Base-by-base conservation (phyloP, 352 stramenopile genomes). In the Phytophthora pini region DNA sequence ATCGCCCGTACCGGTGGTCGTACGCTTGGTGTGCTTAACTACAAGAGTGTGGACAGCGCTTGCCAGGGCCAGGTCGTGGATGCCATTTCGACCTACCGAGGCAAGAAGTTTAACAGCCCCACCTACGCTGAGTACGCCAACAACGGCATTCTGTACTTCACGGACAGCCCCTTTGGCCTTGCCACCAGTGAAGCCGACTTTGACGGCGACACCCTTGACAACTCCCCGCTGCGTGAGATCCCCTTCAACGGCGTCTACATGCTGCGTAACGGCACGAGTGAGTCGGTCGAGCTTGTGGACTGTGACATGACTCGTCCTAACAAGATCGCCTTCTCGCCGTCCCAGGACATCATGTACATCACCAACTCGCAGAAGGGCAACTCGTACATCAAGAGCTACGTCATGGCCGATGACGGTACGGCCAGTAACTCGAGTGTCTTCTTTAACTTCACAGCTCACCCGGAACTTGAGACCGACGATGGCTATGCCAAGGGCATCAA, bases 231-330 rank as follows among this genome's bases (percentile, higher is more conserved):
- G n/a, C 81, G 82, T 43, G 85, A 92, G 60, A 80, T 94, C 32
- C 83, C 83, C 2, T 94, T 90, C 56, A 94, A 92, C 60, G 85
- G 85, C 31, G 76, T 94, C 41, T 94, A 90, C 66, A 70, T 87
- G 61, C 76, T 92, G 31, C 72, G 70, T 41, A 87, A 87, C 53
- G 69, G 69, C 41, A 74, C 72, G 15, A 74, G 67, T 27, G 63
- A 84, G 36, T 64, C 71, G 8, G 76, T 92, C 26, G 72, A 86
- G 48, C 76, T 90, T 17, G 52, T 92, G 39, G 85, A 94, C 43
- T 90, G 83, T 48, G 74, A 75, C 50, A 90, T 94, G 82, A 84
- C 84, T 40, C 83, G 85, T 9, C 85, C 85, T n/a, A 92, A 92
- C 72, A 91, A 92, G 70, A 91, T 94, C 38, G 85, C 85, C 17